phyloP scores from a whole-genome alignment of 139 green algal genomes.

The Medakamo hakoo region DNA sequence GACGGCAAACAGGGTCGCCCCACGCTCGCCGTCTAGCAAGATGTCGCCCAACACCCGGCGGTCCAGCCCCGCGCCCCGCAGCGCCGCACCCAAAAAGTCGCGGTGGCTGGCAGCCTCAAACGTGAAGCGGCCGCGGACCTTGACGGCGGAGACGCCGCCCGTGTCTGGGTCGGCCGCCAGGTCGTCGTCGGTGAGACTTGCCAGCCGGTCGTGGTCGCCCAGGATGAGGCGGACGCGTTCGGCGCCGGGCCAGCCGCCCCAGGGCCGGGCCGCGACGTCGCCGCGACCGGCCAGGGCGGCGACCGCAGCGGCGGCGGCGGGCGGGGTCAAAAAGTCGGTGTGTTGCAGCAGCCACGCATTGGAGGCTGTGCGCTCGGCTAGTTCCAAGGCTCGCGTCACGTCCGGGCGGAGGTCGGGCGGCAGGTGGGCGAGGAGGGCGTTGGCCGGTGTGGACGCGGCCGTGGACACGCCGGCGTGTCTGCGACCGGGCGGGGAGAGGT shows the following conservation, averaged over 20 bases:
- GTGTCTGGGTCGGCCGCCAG: background rate
- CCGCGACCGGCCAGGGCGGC: slow-evolving; percentile 14
- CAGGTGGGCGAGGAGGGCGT: slow-evolving; percentile 18
- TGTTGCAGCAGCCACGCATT: slow-evolving; percentile 10
- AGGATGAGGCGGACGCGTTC: slow-evolving; percentile 38
- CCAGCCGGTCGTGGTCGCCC: slow-evolving; percentile 37
- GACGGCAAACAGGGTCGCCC: background rate
- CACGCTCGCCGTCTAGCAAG: slow-evolving; percentile 45
- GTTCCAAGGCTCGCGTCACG: slow-evolving; percentile 44
- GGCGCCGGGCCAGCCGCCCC: slow-evolving; percentile 48
- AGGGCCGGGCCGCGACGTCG: slow-evolving; percentile 28
- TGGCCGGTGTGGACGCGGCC: no score
- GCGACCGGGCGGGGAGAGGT: no score
- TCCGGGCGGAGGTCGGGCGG: slow-evolving; percentile 23
- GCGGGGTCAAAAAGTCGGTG: slow-evolving; percentile 36
- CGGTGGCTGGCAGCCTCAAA: slow-evolving; percentile 58
- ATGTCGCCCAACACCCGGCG: slow-evolving; percentile 47
- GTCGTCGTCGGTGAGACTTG: slow-evolving; percentile 4
- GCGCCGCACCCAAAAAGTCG: slow-evolving; percentile 59
- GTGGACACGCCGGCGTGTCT: no score
- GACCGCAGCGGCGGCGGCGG: slow-evolving; percentile 32
- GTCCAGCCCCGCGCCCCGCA: slow-evolving; percentile 53
- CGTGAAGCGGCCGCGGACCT: slow-evolving; percentile 47
- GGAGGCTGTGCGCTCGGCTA: slow-evolving; percentile 17
- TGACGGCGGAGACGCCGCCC: slow-evolving; percentile 35